phyloP scores from a whole-genome alignment of 2,329 filamentous ascomycete species.

The Venturia oleaginea region DNA sequence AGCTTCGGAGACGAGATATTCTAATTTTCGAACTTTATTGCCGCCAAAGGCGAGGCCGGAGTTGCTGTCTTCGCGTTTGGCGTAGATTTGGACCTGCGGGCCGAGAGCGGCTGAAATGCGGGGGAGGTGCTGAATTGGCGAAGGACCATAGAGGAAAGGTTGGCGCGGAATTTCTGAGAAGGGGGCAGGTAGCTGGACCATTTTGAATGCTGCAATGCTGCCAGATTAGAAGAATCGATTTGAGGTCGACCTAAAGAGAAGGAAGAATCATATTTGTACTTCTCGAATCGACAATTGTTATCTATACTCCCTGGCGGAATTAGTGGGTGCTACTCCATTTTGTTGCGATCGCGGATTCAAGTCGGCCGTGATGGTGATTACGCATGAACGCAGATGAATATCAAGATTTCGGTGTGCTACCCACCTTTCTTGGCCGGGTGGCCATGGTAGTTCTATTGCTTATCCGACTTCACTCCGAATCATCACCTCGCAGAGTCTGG shows the following conservation, averaged over 20 bases:
- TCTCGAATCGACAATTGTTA: not conserved
- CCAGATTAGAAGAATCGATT: not conserved
- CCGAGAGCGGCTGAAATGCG: conserved; percentile 54
- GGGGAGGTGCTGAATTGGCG: conserved; percentile 58
- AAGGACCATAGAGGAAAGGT: conserved; percentile 54
- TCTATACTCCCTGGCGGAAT: not conserved
- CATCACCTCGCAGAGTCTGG: not conserved
- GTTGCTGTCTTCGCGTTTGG: conserved; percentile 65
- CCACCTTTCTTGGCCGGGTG: not conserved
- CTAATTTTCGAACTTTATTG: conserved; percentile 62
- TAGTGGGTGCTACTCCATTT: not conserved
- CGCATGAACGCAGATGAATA: not conserved
- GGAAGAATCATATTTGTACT: not conserved
- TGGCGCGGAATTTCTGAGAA: conserved; percentile 46
- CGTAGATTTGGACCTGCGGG: conserved; percentile 53
- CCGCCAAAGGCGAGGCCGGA: conserved; percentile 58
- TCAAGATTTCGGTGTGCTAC: not conserved
- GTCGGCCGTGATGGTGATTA: conserved; percentile 5
- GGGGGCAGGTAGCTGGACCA: conserved; percentile 9
- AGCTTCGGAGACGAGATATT: conserved; percentile 60
- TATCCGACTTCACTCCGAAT: not conserved
- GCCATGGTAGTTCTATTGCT: not conserved
- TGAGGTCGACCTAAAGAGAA: not conserved
- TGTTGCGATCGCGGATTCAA: not conserved
- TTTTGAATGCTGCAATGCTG: not conserved